A percentile compares a stretch with the other conserved stretches of the same genome.
phyloP scores from a whole-genome alignment of 108 stramenopile species.

The Pseudonitzschia delicatissima region DNA sequence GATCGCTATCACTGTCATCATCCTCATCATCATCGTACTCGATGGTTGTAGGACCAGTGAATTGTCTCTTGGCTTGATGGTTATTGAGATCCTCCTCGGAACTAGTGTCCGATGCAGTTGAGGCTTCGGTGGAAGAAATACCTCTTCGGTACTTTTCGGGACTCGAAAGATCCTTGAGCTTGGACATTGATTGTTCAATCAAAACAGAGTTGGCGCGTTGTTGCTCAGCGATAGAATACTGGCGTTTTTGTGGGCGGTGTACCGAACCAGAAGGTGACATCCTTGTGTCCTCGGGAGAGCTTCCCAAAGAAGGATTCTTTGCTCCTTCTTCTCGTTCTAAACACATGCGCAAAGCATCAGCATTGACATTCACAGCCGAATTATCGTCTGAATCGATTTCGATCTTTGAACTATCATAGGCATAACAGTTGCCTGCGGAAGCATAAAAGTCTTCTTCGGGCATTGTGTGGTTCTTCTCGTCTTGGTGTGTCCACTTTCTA shows the following conservation, averaged over 20 bases:
- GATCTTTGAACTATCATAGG: background rate
- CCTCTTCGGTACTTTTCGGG: slow-evolving; percentile 2
- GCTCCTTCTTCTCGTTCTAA: slow-evolving; percentile 24
- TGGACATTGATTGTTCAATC: background rate
- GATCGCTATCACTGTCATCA: background rate
- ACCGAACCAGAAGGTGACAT: background rate
- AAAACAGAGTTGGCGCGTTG: background rate
- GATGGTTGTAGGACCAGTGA: background rate
- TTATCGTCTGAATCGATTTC: background rate
- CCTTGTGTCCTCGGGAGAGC: background rate
- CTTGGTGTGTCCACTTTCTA: slow-evolving; percentile 42
- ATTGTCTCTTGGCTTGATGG: slow-evolving; percentile 1
- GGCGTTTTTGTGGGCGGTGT: background rate
- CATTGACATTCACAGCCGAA: background rate
- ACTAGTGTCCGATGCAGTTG: background rate
- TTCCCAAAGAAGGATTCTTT: slow-evolving; percentile 19
- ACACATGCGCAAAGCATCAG: background rate
- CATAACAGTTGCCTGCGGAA: background rate
- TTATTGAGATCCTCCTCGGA: background rate
- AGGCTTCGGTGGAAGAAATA: slow-evolving; percentile 13
- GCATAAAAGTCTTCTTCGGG: slow-evolving; percentile 21
- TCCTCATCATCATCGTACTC: background rate
- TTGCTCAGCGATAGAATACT: background rate
- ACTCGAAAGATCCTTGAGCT: background rate
- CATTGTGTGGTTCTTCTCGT: slow-evolving; percentile 31